Conservation (phyloP, 2,329 filamentous ascomycete genomes). For the Colletotrichum eleusines region DNA sequence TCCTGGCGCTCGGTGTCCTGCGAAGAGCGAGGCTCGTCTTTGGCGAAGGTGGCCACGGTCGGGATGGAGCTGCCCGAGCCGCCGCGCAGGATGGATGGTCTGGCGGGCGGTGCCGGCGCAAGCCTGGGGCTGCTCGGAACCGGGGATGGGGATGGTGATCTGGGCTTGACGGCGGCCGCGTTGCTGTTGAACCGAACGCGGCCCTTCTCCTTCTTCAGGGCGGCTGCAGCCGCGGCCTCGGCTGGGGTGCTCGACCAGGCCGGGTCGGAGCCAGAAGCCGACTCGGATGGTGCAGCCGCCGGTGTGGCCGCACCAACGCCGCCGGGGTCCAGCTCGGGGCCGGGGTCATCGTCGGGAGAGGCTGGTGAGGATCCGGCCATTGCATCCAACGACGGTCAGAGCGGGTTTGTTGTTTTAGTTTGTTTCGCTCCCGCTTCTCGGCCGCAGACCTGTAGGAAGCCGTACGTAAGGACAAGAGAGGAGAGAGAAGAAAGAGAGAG, state of each 20-base stretch:
- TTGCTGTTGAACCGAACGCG: conserved; percentile 63
- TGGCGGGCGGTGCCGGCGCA: conserved; percentile 16
- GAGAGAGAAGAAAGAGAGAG: not conserved
- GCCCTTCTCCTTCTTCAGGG: conserved; percentile 58
- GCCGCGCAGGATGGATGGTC: conserved; percentile 57
- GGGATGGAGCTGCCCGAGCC: conserved; percentile 56
- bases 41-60: conserved; percentile 41
- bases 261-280: conserved; percentile 10
- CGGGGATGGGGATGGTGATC: conserved; percentile 42
- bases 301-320: conserved; percentile 13
- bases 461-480: not conserved
- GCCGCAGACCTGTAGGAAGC: conserved; percentile 13
- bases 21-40: conserved; percentile 21
- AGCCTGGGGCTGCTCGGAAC: conserved; percentile 23
- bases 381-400: conserved; percentile 41
- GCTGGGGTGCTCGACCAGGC: conserved; percentile 11
- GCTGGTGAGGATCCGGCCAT: conserved; percentile 36
- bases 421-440: conserved; percentile 1
- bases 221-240: conserved; percentile 42
- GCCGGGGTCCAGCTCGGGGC: conserved; percentile 33
- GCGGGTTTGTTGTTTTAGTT: not conserved
- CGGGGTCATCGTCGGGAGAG: conserved; percentile 41
- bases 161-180: conserved; percentile 51
- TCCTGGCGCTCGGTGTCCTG: conserved; percentile 44
- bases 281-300: conserved; percentile 10